A percentile compares a stretch with the other conserved stretches of the same genome.
phyloP scores from a whole-genome alignment of 2,329 filamentous ascomycete genomes.

The Helminthosporium solani region DNA sequence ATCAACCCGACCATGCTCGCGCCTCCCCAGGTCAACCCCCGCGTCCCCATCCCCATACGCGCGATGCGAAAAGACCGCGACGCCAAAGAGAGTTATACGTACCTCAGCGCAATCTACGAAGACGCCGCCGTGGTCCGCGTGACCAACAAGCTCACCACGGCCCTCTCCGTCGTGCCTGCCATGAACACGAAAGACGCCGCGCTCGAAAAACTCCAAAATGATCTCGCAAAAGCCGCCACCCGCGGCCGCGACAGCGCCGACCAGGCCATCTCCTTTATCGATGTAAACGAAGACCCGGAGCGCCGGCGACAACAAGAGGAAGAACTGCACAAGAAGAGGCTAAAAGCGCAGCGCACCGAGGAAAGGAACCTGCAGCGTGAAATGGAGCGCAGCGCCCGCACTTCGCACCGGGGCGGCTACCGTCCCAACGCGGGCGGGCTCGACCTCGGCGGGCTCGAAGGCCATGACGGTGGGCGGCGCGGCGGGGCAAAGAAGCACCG shows the following conservation, averaged over 20 bases:
- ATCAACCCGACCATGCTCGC: conserved; percentile 70
- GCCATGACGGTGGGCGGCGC: conserved; percentile 50
- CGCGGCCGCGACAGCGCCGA: conserved; percentile 49
- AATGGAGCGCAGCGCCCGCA: conserved; percentile 56
- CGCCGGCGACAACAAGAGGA: conserved; percentile 73
- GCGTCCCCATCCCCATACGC: conserved; percentile 48
- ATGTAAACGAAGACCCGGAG: conserved; percentile 72
- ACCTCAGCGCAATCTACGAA: conserved; percentile 70
- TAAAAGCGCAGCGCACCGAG: conserved; percentile 61
- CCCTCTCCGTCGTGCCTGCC: conserved; percentile 68
- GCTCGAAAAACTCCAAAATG: conserved; percentile 65
- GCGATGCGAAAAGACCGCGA: conserved; percentile 45
- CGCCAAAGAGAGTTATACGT: conserved; percentile 74
- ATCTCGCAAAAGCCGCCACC: conserved; percentile 64
- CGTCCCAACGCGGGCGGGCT: conserved; percentile 61
- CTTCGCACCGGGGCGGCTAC: conserved; percentile 53
- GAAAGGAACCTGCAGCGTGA: conserved; percentile 68
- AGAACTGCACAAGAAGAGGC: conserved; percentile 70
- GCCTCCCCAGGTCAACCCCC: conserved; percentile 55
- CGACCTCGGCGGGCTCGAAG: conserved; percentile 59
- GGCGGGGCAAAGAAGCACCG: conserved; percentile 29
- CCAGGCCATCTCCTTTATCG: conserved; percentile 64
- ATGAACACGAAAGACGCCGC: conserved; percentile 70
- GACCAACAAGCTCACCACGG: conserved; percentile 73
- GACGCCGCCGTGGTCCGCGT: conserved; percentile 68